A percentile compares a stretch with the other conserved stretches of the same genome.
These are phyloP conservation scores for Endoconidiophora polonica DNA, from an alignment of 2,329 filamentous ascomycete genomes.

Conservation along the genomic window DNA sequence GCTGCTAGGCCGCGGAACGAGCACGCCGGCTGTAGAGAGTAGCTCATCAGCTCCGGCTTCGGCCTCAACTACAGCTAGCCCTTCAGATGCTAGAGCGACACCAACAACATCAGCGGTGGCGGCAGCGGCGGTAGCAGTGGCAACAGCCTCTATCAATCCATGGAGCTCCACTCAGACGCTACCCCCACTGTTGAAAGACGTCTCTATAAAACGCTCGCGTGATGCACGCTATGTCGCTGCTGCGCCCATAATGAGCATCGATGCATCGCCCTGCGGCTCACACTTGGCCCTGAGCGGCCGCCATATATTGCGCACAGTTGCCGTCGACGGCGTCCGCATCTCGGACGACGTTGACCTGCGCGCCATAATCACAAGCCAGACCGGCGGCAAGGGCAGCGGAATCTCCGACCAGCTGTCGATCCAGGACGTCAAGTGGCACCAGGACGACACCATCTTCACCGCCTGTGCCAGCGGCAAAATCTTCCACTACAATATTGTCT, in stretches of 20 bases:
- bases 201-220: slow-evolving; percentile 34
- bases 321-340: slow-evolving; percentile 35
- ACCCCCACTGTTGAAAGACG: slow-evolving; percentile 20
- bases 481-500: slow-evolving; percentile 44
- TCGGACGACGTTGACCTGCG: slow-evolving; percentile 42
- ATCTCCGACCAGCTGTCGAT: slow-evolving; percentile 42
- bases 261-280: slow-evolving; percentile 39
- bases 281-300: slow-evolving; percentile 40
- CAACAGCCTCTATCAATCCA: background rate
- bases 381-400: slow-evolving; percentile 22
- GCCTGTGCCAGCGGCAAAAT: slow-evolving; percentile 48
- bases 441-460: slow-evolving; percentile 39
- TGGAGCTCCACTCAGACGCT: slow-evolving; percentile 17
- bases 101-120: slow-evolving; percentile 29
- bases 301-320: slow-evolving; percentile 44
- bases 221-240: slow-evolving; percentile 35
- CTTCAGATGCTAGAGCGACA: slow-evolving; percentile 18
- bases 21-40: slow-evolving; percentile 30
- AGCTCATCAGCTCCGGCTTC: slow-evolving; percentile 24
- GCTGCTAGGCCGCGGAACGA: slow-evolving; percentile 37
- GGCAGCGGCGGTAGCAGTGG: slow-evolving; percentile 19
- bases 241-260: slow-evolving; percentile 39
- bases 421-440: slow-evolving; percentile 43
- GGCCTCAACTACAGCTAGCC: slow-evolving; percentile 28
- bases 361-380: slow-evolving; percentile 35